Percentiles rank a stretch among this genome's conserved stretches.
These are phyloP conservation scores for Metrosideros polymorpha DNA, from an alignment of 441 rosid species.

Conservation along the genomic window DNA sequence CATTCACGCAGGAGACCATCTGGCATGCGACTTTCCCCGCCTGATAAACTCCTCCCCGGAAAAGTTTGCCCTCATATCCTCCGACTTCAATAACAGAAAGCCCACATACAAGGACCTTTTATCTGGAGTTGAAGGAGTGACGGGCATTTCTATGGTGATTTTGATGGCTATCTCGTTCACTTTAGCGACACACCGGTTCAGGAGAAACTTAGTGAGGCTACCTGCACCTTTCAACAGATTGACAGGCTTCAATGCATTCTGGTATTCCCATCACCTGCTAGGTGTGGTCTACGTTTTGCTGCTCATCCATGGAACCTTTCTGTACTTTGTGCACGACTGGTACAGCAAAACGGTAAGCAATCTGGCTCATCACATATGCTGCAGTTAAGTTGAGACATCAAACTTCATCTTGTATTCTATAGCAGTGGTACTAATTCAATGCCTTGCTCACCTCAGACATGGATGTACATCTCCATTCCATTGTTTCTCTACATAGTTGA, in stretches of 20 bases:
- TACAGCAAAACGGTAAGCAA: constrained; percentile 65
- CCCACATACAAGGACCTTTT: constrained; percentile 66
- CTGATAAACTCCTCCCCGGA: constrained; percentile 45
- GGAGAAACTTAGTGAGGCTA: constrained; percentile 58
- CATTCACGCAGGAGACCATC: constrained; percentile 71
- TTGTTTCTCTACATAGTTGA: constrained; percentile 71
- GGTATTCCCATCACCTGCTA: constrained; percentile 94
- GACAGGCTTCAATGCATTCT: constrained; percentile 93
- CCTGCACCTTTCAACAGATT: constrained; percentile 74
- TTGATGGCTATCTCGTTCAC: constrained; percentile 56
- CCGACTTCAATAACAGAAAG: constrained; percentile 35
- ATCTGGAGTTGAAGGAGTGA: constrained; percentile 58
- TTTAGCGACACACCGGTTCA: constrained; percentile 57
- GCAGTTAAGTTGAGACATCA: neutral
- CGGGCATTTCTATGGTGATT: constrained; percentile 75
- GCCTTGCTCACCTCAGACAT: constrained; percentile 46
- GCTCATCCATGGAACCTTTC: constrained; percentile 67
- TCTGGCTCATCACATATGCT: neutral
- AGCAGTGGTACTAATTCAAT: neutral
- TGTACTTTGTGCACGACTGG: constrained; percentile 61
- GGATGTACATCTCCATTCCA: constrained; percentile 87
- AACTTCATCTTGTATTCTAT: neutral
- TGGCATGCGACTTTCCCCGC: constrained; percentile 82
- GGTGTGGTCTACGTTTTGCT: constrained; percentile 73
- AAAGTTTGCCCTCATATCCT: constrained; percentile 45